Conservation (phyloP, 1,284 basidiomycete genomes). For the Sporisorium graminicola region DNA sequence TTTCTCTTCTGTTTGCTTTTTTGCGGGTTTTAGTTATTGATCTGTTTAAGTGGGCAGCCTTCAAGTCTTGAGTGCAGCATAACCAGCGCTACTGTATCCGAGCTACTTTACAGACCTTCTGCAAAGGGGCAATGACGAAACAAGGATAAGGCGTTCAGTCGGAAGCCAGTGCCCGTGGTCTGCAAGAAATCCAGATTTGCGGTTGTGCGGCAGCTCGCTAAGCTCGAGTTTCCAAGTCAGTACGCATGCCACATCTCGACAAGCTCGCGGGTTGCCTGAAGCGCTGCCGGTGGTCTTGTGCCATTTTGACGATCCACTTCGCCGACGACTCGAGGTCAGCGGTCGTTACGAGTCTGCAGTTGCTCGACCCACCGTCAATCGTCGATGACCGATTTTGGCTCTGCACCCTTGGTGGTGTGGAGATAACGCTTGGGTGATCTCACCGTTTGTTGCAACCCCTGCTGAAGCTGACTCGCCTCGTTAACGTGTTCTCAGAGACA, state of each 20-base stretch:
- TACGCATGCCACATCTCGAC: neutral
- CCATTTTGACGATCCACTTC: neutral
- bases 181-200: neutral
- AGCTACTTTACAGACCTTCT: too few species aligned
- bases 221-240: neutral
- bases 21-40: too few species aligned
- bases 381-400: too few species aligned
- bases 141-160: neutral
- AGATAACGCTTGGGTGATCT: too few species aligned
- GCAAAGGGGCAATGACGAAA: neutral
- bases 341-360: neutral
- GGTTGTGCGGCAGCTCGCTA: slow-evolving; percentile 25
- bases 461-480: neutral
- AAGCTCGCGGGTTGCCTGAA: neutral
- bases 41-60: too few species aligned
- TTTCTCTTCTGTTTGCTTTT: neutral
- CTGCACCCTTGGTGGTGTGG: too few species aligned
- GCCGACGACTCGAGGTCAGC: neutral
- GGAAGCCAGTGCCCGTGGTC: neutral
- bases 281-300: neutral
- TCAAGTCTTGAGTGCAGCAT: too few species aligned
- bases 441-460: neutral
- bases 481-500: neutral
- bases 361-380: too few species aligned
- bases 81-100: too few species aligned